Evolutionary conservation across 345 rosid genomes (phyloP).

Genomic region (Rubroshorea leprosula): DNA sequence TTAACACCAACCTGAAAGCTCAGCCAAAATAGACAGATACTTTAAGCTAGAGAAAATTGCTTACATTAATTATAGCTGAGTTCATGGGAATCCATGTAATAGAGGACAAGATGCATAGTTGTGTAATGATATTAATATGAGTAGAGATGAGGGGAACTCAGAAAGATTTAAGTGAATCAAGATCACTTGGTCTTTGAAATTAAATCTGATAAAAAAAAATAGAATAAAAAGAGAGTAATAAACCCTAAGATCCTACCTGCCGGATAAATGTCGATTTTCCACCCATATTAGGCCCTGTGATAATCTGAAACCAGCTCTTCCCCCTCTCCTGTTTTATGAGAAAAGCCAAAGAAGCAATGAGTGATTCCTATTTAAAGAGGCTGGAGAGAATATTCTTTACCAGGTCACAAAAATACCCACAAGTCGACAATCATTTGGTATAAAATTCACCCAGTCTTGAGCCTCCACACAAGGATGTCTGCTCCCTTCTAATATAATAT

Average conservation of each 20-base stretch:
- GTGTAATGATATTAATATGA: not conserved
- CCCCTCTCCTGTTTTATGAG: slow-evolving; percentile 59
- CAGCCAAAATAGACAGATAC: slow-evolving; percentile 8
- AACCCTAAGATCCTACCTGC: slow-evolving; percentile 77
- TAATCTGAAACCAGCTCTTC: slow-evolving; percentile 94
- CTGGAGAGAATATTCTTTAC: slow-evolving; percentile 9
- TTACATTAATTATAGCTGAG: not conserved
- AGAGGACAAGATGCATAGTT: not conserved
- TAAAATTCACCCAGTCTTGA: slow-evolving; percentile 98
- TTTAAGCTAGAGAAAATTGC: not conserved
- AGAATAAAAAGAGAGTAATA: too few relatives aligned
- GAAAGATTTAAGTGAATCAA: too few relatives aligned
- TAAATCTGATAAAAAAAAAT: too few relatives aligned
- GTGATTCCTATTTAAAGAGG: slow-evolving; percentile 21
- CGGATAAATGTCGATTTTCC: slow-evolving; percentile 97
- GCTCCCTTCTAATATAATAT: slow-evolving; percentile 80
- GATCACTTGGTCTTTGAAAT: too few relatives aligned
- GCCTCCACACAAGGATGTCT: slow-evolving; percentile 99
- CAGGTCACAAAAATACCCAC: slow-evolving; percentile 38
- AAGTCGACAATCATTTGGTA: slow-evolving; percentile 94
- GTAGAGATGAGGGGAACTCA: too few relatives aligned
- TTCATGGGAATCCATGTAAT: slow-evolving; percentile 2
- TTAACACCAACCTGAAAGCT: slow-evolving; percentile 74
- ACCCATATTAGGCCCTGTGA: slow-evolving; percentile 99
- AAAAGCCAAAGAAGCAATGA: slow-evolving; percentile 19